phyloP scores from a whole-genome alignment of 176 grass and related monocot genomes.

The Panicum miliaceum region DNA sequence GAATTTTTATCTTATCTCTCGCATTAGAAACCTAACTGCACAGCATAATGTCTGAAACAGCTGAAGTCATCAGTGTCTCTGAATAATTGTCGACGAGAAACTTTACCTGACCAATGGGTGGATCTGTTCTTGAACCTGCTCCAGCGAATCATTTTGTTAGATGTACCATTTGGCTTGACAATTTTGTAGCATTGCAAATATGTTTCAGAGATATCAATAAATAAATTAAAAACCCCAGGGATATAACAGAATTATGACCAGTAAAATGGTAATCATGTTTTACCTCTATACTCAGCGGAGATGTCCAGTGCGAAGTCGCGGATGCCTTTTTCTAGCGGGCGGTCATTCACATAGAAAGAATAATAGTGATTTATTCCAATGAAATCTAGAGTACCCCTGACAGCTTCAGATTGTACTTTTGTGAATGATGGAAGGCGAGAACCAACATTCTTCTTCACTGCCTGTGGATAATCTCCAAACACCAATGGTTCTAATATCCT shows the following conservation, averaged over 20 bases:
- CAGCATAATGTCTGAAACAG: conserved; percentile 1
- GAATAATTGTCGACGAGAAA: not conserved
- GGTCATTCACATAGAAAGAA: conserved; percentile 56
- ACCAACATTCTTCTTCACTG: conserved; percentile 60
- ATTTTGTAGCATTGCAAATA: not conserved
- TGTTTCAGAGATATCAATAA: not conserved
- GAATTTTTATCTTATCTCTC: conserved; percentile 14
- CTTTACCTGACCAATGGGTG: conserved; percentile 49
- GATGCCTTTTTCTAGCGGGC: conserved; percentile 32
- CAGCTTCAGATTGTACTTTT: conserved; percentile 40
- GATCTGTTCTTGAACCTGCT: conserved; percentile 46
- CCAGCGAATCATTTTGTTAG: not conserved
- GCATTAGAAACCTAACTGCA: not conserved
- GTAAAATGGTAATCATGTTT: not conserved
- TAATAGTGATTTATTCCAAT: conserved; percentile 67
- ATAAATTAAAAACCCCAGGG: not conserved
- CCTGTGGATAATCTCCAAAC: conserved; percentile 56
- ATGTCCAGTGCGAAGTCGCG: conserved; percentile 50
- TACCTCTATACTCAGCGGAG: conserved; percentile 31
- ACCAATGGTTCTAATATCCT: conserved; percentile 61
- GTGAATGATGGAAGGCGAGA: conserved; percentile 56
- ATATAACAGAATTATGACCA: not conserved
- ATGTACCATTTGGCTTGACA: not conserved
- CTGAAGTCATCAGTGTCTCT: not conserved
- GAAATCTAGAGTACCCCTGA: conserved; percentile 59